phyloP scores from a whole-genome alignment of 495 filamentous ascomycete species.

The Geoglossum glabrum region DNA sequence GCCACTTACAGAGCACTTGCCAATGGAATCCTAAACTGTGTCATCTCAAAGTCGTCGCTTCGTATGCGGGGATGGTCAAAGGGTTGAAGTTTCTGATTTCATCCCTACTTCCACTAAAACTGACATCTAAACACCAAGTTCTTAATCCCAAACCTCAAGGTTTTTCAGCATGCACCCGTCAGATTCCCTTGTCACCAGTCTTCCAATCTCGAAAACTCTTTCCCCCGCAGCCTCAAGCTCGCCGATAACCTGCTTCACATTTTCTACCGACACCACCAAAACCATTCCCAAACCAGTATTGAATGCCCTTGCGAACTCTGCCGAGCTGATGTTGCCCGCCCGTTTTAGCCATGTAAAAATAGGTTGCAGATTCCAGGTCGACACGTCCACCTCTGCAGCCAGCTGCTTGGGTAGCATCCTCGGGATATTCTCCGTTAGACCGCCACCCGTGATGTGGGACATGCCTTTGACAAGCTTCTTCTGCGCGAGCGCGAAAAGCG shows the following conservation, averaged over 20 bases:
- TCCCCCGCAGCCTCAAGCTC: constrained; percentile 48
- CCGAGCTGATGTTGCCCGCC: constrained; percentile 46
- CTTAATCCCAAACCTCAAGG: constrained; percentile 43
- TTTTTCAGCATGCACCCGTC: constrained; percentile 50
- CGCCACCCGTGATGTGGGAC: constrained; percentile 90
- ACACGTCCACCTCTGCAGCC: constrained; percentile 55
- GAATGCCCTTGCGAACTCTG: constrained; percentile 79
- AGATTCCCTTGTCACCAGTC: constrained; percentile 31
- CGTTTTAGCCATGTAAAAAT: constrained; percentile 73
- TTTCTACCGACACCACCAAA: constrained; percentile 42
- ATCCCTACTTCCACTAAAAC: background rate
- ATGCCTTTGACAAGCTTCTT: constrained; percentile 58
- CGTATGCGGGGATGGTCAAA: no score
- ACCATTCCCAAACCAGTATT: constrained; percentile 93
- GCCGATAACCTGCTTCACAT: constrained; percentile 29
- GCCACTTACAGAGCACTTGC: no score
- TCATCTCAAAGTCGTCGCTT: no score
- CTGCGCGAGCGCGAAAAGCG: constrained; percentile 26
- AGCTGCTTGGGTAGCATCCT: constrained; percentile 67
- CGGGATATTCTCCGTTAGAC: constrained; percentile 78
- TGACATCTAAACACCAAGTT: background rate
- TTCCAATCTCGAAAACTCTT: constrained; percentile 56
- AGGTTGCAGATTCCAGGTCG: constrained; percentile 45
- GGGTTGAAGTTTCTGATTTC: no score
- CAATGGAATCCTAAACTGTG: no score